Conservation (phyloP, 306 rosid species). For the Begonia peltatifolia region DNA sequence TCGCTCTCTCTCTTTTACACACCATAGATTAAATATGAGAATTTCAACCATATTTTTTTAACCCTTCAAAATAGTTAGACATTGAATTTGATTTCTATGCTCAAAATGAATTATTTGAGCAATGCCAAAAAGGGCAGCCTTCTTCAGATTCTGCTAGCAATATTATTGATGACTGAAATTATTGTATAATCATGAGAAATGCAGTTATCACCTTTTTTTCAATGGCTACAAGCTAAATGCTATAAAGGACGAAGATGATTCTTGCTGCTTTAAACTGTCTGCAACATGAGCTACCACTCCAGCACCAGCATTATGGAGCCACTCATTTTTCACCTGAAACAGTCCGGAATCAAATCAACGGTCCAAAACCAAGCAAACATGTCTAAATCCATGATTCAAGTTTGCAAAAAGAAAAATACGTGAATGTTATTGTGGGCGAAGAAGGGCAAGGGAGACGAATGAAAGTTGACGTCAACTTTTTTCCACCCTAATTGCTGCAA, state of each 20-base stretch:
- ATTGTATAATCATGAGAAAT: not conserved
- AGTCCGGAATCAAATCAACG: not conserved
- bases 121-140: no score
- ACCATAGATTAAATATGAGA: no score
- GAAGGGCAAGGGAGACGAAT: constrained; percentile 75
- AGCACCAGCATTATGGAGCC: constrained; percentile 83
- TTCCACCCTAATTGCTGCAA: constrained; percentile 86
- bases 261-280: constrained; percentile 72
- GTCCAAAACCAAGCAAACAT: no score
- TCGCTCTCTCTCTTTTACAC: no score
- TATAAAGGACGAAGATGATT: constrained; percentile 33
- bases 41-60: no score
- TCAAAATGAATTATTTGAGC: no score
- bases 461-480: constrained; percentile 92
- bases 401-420: constrained; percentile 19
- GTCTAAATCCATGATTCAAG: no score
- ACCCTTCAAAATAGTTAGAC: no score
- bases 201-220: no score
- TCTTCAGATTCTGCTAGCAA: no score
- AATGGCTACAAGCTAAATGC: constrained; percentile 47
- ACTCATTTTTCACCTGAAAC: constrained; percentile 83
- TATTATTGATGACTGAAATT: no score
- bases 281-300: constrained; percentile 91
- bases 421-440: constrained; percentile 97
- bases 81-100: no score